Percentiles rank a stretch among this genome's conserved stretches.
Evolutionary conservation across 331 rosid genomes (phyloP).

Genomic region (Arachis monticola): DNA sequence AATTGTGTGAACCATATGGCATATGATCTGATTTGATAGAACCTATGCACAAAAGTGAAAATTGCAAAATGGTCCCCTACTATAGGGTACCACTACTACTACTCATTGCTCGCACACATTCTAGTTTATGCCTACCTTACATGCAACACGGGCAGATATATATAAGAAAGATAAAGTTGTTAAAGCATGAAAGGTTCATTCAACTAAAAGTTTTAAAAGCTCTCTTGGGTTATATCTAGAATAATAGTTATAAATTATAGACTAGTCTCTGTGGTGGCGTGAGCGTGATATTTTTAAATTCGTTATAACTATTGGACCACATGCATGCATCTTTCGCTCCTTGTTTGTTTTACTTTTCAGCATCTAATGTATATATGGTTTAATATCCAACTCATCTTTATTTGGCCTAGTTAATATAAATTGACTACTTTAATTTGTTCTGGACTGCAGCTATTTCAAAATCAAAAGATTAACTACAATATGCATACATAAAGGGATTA

Average conservation of each 20-base stretch:
- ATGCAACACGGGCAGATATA: constrained; percentile 5
- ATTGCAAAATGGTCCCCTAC: constrained; percentile 35
- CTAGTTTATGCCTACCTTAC: constrained; percentile 46
- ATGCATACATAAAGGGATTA: no score
- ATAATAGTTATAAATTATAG: constrained; percentile 20
- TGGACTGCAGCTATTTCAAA: no score
- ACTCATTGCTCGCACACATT: constrained; percentile 21
- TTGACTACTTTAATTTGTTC: no score
- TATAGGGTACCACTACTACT: neutral
- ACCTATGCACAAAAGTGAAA: neutral
- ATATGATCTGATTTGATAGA: neutral
- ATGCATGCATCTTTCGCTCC: constrained; percentile 35
- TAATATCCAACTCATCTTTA: neutral
- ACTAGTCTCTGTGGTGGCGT: constrained; percentile 46
- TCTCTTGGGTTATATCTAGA: constrained; percentile 24
- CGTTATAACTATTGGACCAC: constrained; percentile 39
- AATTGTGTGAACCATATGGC: neutral
- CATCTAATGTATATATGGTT: neutral
- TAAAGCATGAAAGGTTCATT: constrained; percentile 25
- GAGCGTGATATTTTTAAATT: constrained; percentile 51
- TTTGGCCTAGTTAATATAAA: no score
- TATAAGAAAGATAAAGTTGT: neutral
- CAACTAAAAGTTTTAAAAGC: constrained; percentile 40
- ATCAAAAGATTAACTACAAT: no score
- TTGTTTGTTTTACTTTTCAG: constrained; percentile 27